Evolutionary conservation across 179 eudicot genomes (phyloP).

Genomic region (Actinidia arguta): DNA sequence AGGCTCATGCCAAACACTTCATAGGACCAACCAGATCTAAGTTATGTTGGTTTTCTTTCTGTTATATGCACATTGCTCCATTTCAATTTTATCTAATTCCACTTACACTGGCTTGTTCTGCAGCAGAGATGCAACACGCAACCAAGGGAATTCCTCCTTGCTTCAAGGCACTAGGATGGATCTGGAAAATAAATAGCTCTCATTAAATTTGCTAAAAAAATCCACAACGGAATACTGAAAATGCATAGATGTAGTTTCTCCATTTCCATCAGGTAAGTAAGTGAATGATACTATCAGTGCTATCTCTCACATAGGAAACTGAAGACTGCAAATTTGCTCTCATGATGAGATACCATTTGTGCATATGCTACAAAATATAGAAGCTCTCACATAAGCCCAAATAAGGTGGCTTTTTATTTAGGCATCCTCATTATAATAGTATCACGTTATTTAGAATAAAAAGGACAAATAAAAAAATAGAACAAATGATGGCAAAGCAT

Average conservation of each 20-base stretch:
- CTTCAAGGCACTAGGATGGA: conserved; percentile 92
- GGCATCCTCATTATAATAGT: neutral
- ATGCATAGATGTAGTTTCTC: conserved; percentile 6
- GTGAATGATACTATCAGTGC: neutral
- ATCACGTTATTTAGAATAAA: neutral
- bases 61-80: neutral
- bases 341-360: neutral
- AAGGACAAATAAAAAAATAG: neutral
- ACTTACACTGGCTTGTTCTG: conserved; percentile 89
- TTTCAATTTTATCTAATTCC: neutral
- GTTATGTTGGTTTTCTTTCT: neutral
- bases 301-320: conserved; percentile 9
- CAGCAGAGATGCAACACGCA: conserved; percentile 89
- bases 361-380: neutral
- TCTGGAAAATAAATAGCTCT: conserved; percentile 49
- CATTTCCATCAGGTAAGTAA: too few species aligned
- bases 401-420: neutral
- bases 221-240: neutral
- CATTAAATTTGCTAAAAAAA: conserved; percentile 5
- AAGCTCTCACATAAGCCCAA: neutral
- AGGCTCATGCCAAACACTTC: neutral
- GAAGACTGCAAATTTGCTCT: neutral
- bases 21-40: neutral
- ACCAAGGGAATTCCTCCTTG: conserved; percentile 91
- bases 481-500: neutral